Conservation (phyloP, 225 moss, liverwort and hornwort species). For the Pseudisothecium myosuroides region DNA sequence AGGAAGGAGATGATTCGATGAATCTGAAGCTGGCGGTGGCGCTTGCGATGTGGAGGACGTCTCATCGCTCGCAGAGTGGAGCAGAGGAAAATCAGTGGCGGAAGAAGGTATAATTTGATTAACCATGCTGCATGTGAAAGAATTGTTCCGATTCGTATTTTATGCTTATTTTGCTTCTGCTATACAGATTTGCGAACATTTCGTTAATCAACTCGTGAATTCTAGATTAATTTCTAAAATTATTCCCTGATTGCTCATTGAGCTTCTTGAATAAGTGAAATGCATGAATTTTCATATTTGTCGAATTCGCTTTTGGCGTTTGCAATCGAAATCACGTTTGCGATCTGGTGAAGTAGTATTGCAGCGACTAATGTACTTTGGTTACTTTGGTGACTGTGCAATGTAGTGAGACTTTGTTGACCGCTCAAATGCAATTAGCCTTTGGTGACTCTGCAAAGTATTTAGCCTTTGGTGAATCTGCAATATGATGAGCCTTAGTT, state of each 20-base stretch:
- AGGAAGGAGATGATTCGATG: not conserved
- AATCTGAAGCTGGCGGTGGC: not conserved
- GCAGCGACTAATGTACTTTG: not conserved
- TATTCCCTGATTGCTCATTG: not conserved
- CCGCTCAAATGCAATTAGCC: not conserved
- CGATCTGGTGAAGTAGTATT: not conserved
- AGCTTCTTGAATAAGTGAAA: not conserved
- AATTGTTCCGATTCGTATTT: not conserved
- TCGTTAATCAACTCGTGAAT: not conserved
- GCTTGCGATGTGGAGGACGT: not conserved
- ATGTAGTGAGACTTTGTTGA: not conserved
- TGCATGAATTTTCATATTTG: not conserved
- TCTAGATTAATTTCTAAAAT: not conserved
- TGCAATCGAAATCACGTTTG: not conserved
- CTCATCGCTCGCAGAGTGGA: not conserved
- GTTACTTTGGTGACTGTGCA: not conserved
- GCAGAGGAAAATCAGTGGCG: conserved; percentile 22
- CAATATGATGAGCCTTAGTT: not conserved
- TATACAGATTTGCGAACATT: not conserved
- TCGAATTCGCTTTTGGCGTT: not conserved
- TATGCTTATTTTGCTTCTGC: not conserved
- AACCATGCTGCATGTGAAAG: not conserved
- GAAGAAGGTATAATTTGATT: conserved; percentile 7
- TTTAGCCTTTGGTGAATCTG: not conserved
- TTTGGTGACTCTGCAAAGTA: not conserved